Percentiles rank a stretch among this genome's conserved stretches.
Evolutionary conservation across 768 basidiomycete species (phyloP).

Genomic region (Kondoa subrosea): DNA sequence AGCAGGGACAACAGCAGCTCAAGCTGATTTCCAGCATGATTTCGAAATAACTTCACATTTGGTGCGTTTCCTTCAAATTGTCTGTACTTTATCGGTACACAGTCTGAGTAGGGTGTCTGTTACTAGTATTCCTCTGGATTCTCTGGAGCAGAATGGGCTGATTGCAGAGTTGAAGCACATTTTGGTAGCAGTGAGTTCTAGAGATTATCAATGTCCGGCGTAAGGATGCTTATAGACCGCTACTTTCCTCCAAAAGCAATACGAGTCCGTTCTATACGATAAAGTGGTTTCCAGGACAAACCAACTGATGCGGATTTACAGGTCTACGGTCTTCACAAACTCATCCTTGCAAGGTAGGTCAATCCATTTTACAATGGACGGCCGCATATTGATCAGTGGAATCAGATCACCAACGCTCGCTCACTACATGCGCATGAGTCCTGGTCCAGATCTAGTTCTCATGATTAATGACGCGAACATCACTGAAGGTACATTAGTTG

Average conservation of each 20-base stretch:
- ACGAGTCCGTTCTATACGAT: background rate
- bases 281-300: background rate
- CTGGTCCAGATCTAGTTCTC: slow-evolving; percentile 8
- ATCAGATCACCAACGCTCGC: slow-evolving; percentile 11
- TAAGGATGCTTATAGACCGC: background rate
- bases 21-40: background rate
- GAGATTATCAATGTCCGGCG: background rate
- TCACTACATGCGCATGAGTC: slow-evolving; percentile 8
- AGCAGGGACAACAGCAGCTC: too few species aligned
- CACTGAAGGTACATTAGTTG: slow-evolving; percentile 13
- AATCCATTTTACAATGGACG: background rate
- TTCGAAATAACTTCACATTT: background rate
- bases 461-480: slow-evolving; percentile 11
- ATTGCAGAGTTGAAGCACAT: background rate
- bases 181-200: background rate
- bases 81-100: background rate
- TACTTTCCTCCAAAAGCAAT: background rate
- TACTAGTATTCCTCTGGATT: background rate
- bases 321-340: slow-evolving; percentile 1
- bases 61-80: background rate
- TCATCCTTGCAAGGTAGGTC: slow-evolving; percentile 3
- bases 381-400: background rate
- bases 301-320: background rate
- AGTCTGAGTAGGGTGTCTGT: background rate
- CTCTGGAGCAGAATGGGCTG: background rate